phyloP scores from a whole-genome alignment of 1,139 yeast species.

The Pneumocystis jirovecii region DNA sequence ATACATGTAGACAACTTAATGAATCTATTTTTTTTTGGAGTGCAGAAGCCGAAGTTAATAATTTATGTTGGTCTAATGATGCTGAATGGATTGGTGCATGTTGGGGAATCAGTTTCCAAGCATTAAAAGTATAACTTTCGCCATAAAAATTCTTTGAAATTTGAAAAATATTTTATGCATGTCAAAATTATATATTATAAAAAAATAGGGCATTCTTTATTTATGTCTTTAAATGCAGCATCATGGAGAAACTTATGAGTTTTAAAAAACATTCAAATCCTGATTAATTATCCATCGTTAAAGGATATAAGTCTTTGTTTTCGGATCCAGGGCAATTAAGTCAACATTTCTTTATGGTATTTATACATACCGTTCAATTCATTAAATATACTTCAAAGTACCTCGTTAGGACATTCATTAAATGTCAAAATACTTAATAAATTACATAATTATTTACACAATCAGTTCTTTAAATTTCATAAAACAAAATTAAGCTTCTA shows the following conservation, averaged over 20 bases:
- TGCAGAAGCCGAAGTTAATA: slow-evolving; percentile 56
- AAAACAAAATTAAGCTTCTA: background rate
- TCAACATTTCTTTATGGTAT: too few species aligned
- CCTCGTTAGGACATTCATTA: background rate
- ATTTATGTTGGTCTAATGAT: slow-evolving; percentile 53
- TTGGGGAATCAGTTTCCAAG: slow-evolving; percentile 69
- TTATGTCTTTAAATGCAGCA: background rate
- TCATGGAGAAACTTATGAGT: background rate
- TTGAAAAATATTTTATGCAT: background rate
- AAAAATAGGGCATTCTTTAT: background rate
- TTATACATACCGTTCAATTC: background rate
- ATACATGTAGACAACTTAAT: background rate
- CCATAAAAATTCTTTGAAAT: background rate
- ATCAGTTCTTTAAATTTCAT: background rate
- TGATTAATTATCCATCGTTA: too few species aligned
- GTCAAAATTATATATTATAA: background rate
- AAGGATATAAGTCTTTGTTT: background rate
- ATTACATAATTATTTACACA: background rate
- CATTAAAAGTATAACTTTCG: slow-evolving; percentile 32
- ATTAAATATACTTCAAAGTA: background rate
- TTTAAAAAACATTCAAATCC: background rate
- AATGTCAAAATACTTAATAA: background rate
- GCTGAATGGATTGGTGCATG: slow-evolving; percentile 79
- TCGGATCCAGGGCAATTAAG: background rate
- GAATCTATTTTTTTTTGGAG: slow-evolving; percentile 19